Conservation (phyloP, 2,329 filamentous ascomycete genomes). For the Coniochaeta sp. region DNA sequence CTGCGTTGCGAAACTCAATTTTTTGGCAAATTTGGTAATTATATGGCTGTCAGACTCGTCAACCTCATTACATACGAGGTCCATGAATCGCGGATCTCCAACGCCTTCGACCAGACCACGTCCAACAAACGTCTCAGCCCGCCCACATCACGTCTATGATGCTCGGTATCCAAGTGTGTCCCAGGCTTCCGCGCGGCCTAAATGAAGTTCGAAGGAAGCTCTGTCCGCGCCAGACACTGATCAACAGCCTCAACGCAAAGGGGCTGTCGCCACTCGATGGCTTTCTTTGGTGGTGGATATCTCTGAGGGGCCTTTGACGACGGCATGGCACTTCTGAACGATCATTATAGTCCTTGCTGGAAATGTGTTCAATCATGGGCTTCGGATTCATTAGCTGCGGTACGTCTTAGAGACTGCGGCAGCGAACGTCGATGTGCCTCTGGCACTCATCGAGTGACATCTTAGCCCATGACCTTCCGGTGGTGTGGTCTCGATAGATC, state of each 20-base stretch:
- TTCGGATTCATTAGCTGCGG: not conserved
- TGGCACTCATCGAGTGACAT: not conserved
- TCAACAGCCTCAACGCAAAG: not conserved
- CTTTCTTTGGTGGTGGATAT: not conserved
- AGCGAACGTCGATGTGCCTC: not conserved
- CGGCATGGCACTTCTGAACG: no score
- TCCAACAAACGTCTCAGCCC: not conserved
- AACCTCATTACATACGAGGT: not conserved
- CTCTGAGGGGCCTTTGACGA: not conserved
- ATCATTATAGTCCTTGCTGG: not conserved
- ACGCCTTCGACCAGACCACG: not conserved
- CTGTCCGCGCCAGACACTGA: not conserved
- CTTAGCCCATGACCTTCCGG: not conserved
- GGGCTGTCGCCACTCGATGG: not conserved
- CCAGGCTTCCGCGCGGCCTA: not conserved
- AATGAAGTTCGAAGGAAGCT: not conserved
- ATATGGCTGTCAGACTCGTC: not conserved
- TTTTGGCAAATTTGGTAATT: no score
- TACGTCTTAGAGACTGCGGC: not conserved
- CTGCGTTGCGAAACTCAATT: no score
- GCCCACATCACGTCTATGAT: not conserved
- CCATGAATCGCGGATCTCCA: not conserved
- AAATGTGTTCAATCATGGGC: not conserved
- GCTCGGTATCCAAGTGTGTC: not conserved
- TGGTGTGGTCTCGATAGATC: not conserved